Evolutionary conservation across 768 basidiomycete genomes (phyloP), one percentile per base, ranked within the genome.

Genomic region (Podaxis mareebaensis): DNA sequence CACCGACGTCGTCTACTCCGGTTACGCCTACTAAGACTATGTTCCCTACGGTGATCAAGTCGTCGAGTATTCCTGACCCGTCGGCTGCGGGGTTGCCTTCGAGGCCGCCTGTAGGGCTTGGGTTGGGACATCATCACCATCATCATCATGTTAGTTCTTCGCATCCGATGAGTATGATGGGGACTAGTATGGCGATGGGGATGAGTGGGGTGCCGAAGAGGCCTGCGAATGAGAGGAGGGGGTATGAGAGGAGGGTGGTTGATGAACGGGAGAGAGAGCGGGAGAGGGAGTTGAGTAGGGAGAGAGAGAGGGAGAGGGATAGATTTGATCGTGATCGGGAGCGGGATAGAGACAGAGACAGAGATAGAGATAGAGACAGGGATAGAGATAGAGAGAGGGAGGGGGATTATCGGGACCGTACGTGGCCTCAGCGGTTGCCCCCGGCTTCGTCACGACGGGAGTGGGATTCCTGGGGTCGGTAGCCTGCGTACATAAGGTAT

Each of bases 151-250:
- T 40, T 4, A 53, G 58, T n/a, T 58, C 56, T 10, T 40, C 56
- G 13, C 42, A 40, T 40, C 24, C 39, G 40, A 30, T 58, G 56
- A 60, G 58, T 57, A 40, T 60, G 36, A 52, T 60, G 58, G 58
- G 46, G 15, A 60, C 48, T 48, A 40, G 56, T 20, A 57, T 57
- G 56, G 56, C 39, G 42, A 60, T 26, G 22, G 38, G n/a, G 7
- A 46, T 46, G 44, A 33, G 30, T 38, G 28, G 53, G 15, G 49
- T 51, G 49, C n/a, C 58, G 30, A 51, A 49, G 33, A 11, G 48
- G 33, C 12, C 33, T 5, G 36, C 28, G 15, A 33, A 5, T 48
- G 58, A 51, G 42, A 44, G 56, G 26, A 46, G 39, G 15, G 40
- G 20, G 26, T 24, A 6, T 33, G 33, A 33, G 33, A 33, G 33